phyloP scores from a whole-genome alignment of 2,329 filamentous ascomycete species.

The Diaporthe destruens region DNA sequence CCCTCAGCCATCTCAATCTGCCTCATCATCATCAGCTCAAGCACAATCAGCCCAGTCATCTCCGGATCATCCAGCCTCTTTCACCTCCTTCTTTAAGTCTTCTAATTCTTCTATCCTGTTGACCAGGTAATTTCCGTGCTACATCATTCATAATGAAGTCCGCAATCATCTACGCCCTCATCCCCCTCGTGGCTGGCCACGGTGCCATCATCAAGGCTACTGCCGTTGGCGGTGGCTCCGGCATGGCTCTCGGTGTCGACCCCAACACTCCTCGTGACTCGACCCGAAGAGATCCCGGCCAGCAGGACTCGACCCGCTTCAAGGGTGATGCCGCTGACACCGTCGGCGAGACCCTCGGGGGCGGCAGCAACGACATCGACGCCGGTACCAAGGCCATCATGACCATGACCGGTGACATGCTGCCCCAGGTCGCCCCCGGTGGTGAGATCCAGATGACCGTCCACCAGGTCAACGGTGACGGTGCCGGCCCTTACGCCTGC shows the following conservation, averaged over 20 bases:
- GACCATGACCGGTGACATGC: conserved; percentile 64
- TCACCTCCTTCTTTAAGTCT: not conserved
- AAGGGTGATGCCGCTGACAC: conserved; percentile 50
- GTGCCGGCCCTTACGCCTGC: conserved; percentile 74
- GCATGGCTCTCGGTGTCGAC: conserved; percentile 65
- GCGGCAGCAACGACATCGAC: conserved; percentile 69
- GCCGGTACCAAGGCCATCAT: conserved; percentile 69
- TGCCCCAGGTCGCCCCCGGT: conserved; percentile 71
- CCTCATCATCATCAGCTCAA: conserved; percentile 29
- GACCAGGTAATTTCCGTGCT: conserved; percentile 28
- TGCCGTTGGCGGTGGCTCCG: conserved; percentile 69
- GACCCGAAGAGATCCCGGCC: conserved; percentile 70
- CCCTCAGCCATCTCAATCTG: not conserved
- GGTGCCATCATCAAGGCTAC: conserved; percentile 69
- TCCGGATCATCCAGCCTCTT: conserved; percentile 7
- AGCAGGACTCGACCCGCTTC: conserved; percentile 75
- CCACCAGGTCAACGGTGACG: conserved; percentile 76
- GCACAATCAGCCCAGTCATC: conserved; percentile 9
- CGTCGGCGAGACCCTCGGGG: conserved; percentile 56
- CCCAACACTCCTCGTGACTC: conserved; percentile 71
- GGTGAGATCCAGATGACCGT: conserved; percentile 72
- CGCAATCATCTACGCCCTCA: conserved; percentile 52
- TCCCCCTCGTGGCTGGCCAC: conserved; percentile 71
- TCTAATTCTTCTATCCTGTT: conserved; percentile 31
- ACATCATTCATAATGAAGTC: conserved; percentile 36